These are phyloP conservation scores for Elsinoe arachidis DNA, from an alignment of 2,329 filamentous ascomycete species.

Conservation along the genomic window DNA sequence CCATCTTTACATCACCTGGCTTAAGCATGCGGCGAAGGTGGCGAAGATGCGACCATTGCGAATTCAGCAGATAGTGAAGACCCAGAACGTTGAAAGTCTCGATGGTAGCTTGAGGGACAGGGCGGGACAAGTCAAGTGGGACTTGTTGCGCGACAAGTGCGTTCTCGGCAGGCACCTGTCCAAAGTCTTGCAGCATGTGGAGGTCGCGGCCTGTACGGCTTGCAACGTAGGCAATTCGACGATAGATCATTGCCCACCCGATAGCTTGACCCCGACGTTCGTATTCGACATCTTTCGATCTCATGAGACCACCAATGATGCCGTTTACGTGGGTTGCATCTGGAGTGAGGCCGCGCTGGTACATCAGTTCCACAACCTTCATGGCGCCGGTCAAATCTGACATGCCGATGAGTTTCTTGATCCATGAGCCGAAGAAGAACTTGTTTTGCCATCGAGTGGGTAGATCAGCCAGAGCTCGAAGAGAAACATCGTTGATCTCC, in stretches of 20 bases:
- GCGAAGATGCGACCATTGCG: conserved; percentile 49
- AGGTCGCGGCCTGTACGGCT: not conserved
- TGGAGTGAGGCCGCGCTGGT: conserved; percentile 56
- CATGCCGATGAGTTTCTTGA: conserved; percentile 70
- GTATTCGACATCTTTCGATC: conserved; percentile 44
- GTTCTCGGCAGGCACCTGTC: not conserved
- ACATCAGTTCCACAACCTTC: conserved; percentile 68
- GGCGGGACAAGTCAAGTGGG: conserved; percentile 22
- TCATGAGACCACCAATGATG: conserved; percentile 68
- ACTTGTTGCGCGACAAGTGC: conserved; percentile 17
- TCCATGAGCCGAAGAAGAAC: conserved; percentile 82
- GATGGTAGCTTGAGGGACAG: conserved; percentile 53
- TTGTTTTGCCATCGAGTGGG: conserved; percentile 55
- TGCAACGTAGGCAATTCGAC: conserved; percentile 41
- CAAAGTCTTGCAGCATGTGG: not conserved
- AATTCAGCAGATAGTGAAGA: conserved; percentile 59
- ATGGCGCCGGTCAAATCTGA: conserved; percentile 53
- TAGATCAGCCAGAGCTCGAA: conserved; percentile 43
- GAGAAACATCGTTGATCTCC: conserved; percentile 40
- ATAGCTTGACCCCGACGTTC: conserved; percentile 54
- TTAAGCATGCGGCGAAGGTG: conserved; percentile 55
- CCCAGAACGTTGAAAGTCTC: conserved; percentile 73
- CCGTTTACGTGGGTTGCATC: conserved; percentile 73
- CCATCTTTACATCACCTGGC: conserved; percentile 55
- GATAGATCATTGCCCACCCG: conserved; percentile 68